Evolutionary conservation across 345 rosid genomes (phyloP), one percentile per base, ranked within the genome.

Genomic region (Geranium rotundifolium): DNA sequence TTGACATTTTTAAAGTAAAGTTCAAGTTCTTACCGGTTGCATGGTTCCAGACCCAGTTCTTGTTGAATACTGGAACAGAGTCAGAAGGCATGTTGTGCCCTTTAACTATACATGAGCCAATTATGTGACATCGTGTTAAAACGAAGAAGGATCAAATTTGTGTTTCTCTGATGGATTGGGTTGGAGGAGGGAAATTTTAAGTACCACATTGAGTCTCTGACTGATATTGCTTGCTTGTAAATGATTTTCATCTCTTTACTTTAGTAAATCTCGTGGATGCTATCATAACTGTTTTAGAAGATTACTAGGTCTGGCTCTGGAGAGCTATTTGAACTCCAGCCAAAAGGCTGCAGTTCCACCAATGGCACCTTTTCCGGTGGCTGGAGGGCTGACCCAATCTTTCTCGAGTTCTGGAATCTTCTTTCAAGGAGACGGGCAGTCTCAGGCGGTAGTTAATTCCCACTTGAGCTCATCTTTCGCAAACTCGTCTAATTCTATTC

Each of bases 391-490:
- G 73, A 84, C 89, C 67, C 97, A 83, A 69, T 90, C 95, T 82
- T 89, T 97, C 71, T 80, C 99, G 50, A 82, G 84, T 72, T 93
- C 99, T 57, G 96, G 99, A 72, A 79, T 90, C 73, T 90, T 87
- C 89, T 88, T 84, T 71, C 96, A 88, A 75, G 99, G 97, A 76
- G 92, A 90, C 75, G 95, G 86, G 77, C 97, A 88, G 75, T 88
- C 95, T 54, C 95, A 83, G 80, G 78, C 90, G 63, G 77, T 88
- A 71, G 83, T 85, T 66, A 90, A 93, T 76, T 85, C 97, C 71
- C 95, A 80, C 77, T 85, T 90, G 81, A 80, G 80, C 71, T 80
- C 91, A 58, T 84, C 96, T 14, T 85, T 87, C 55, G 91, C 88
- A 60, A 87, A 90, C 72, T 84, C 97, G 34, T 72, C 90, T 66